Evolutionary conservation across 306 rosid species (phyloP), one percentile per base, ranked within the genome.

Genomic region (Boehmeria nivea): DNA sequence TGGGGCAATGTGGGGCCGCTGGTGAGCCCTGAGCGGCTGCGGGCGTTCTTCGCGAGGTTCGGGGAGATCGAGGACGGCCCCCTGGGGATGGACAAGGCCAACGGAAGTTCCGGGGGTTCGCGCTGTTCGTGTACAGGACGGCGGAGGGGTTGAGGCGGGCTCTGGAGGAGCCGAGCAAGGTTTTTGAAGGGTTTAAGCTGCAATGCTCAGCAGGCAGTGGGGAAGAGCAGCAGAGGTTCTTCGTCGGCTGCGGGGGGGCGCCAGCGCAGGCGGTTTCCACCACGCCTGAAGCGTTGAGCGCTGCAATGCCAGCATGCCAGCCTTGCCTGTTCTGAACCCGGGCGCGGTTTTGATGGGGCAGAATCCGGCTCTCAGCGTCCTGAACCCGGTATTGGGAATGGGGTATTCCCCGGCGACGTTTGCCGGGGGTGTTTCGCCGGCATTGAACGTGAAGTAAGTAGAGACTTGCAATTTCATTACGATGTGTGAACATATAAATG

Each of bases 41-140:
- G 59, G 0, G 33, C 8, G 2, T 90, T 63, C 61, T 87, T 90
- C 25, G 61, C 95, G 6, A 76, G 71, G 79, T 90, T 56, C 13
- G 98, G 98, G 4, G 95, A 80, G 48, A 81, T 90, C 13, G 98
- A 90, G 54, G 98, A 90, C 9, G 98, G 98, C 31, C 98, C 98
- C 0, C 61, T 90, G 77, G 98, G 98, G 65, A 78, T 90, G 0
- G 98, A 90, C 10, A 90, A 84, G 87, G n/a, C 7, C 1, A 82
- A 95, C 0, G 95, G 43, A 87, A 72, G 57, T 95, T 94, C 1
- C 87, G 76, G 47, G 98, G 98, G 65, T 90, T 90, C 63, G 87
- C 95, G 36, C 71, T 90, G 59, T 90, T 90, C 22, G 95, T 90
- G 34, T 90, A 84, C 40, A 90, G 51, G 91, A 44, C 70, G 11